These are phyloP conservation scores for Trametes cingulata DNA, from an alignment of 768 basidiomycete genomes.

Conservation along the genomic window DNA sequence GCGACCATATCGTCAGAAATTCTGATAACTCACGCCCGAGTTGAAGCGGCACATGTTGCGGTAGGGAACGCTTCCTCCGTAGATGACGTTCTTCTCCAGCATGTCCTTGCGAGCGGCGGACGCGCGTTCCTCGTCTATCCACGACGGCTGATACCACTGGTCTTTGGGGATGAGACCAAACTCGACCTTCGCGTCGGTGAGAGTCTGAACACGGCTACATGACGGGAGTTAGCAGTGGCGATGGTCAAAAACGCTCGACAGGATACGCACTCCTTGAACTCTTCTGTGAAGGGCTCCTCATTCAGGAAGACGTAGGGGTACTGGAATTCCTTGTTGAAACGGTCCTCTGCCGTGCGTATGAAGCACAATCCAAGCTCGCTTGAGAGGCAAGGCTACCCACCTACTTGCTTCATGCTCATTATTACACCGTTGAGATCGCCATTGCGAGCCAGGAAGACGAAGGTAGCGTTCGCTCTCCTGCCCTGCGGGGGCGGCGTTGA, in stretches of 20 bases:
- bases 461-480: slow-evolving; percentile 54
- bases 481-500: slow-evolving; percentile 16
- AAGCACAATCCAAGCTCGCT: neutral
- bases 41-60: slow-evolving; percentile 97
- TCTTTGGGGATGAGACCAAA: slow-evolving; percentile 79
- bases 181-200: slow-evolving; percentile 64
- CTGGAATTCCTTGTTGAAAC: slow-evolving; percentile 59
- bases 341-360: slow-evolving; percentile 36
- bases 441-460: slow-evolving; percentile 55
- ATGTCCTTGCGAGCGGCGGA: slow-evolving; percentile 50
- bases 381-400: slow-evolving; percentile 14
- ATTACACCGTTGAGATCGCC: slow-evolving; percentile 44
- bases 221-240: slow-evolving; percentile 23
- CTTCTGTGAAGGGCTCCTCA: slow-evolving; percentile 72
- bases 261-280: slow-evolving; percentile 61
- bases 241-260: neutral
- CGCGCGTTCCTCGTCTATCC: slow-evolving; percentile 61
- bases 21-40: slow-evolving; percentile 64
- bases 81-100: slow-evolving; percentile 58
- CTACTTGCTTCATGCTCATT: slow-evolving; percentile 56
- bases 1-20: neutral
- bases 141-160: slow-evolving; percentile 81
- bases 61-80: slow-evolving; percentile 73
- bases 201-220: slow-evolving; percentile 52
- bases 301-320: slow-evolving; percentile 90